A percentile compares a stretch with the other conserved stretches of the same genome.
These are phyloP conservation scores for Metschnikowia koreensis DNA, from an alignment of 805 yeast species.

Conservation along the genomic window DNA sequence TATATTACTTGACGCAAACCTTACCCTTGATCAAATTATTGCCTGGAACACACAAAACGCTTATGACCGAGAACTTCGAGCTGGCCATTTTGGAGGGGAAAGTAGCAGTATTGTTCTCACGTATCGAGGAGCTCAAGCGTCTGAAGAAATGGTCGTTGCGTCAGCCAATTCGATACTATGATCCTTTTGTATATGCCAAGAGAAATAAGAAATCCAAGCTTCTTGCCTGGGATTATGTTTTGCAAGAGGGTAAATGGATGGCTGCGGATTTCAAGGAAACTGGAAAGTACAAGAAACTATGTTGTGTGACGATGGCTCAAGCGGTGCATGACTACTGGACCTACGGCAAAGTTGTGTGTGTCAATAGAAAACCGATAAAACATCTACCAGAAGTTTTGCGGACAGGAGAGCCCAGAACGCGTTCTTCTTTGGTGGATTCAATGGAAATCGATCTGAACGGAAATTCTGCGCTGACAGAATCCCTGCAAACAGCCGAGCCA, in stretches of 20 bases:
- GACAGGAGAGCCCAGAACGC: neutral
- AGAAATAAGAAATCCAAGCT: constrained; percentile 29
- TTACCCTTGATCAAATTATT: constrained; percentile 78
- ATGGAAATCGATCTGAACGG: neutral
- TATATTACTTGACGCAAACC: constrained; percentile 84
- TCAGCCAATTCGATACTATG: constrained; percentile 71
- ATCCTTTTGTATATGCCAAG: constrained; percentile 51
- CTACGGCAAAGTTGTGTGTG: constrained; percentile 64
- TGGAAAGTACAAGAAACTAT: constrained; percentile 64
- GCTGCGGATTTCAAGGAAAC: constrained; percentile 73
- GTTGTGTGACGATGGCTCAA: constrained; percentile 67
- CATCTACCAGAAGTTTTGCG: constrained; percentile 12
- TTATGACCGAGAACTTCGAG: constrained; percentile 83
- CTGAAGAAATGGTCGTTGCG: constrained; percentile 88
- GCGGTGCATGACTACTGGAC: constrained; percentile 77
- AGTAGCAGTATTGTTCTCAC: constrained; percentile 80
- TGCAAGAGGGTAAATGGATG: constrained; percentile 85
- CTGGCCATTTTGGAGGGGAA: constrained; percentile 86
- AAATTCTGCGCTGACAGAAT: neutral
- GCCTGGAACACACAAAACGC: constrained; percentile 81
- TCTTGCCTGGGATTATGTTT: constrained; percentile 68
- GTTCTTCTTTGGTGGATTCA: neutral
- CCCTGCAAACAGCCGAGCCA: neutral
- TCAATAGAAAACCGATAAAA: constrained; percentile 49
- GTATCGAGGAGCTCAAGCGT: constrained; percentile 89